phyloP scores from a whole-genome alignment of 495 filamentous ascomycete genomes.

The Aspergillus saccharolyticus region DNA sequence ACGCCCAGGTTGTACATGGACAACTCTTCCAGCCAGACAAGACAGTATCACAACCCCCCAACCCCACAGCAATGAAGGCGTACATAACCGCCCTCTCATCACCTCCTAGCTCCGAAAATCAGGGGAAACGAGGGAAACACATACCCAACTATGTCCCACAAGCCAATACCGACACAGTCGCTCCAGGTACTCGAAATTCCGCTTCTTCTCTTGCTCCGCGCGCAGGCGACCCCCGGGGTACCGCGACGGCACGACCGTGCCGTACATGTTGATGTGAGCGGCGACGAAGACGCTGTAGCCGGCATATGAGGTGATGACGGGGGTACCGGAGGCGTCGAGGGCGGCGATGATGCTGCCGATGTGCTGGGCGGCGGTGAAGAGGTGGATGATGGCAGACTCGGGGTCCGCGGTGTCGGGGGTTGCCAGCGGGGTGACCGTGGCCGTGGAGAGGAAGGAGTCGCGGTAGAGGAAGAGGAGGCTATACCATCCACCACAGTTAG shows the following conservation, averaged over 20 bases:
- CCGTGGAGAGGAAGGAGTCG: conserved; percentile 34
- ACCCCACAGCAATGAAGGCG: too few relatives aligned
- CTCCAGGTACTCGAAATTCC: conserved; percentile 37
- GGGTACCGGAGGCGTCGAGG: conserved; percentile 31
- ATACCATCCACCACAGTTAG: too few relatives aligned
- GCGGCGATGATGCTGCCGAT: conserved; percentile 34
- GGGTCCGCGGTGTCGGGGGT: conserved; percentile 19
- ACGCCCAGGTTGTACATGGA: too few relatives aligned
- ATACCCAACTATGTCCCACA: conserved; percentile 39
- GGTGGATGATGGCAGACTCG: conserved; percentile 28
- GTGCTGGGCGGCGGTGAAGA: conserved; percentile 37
- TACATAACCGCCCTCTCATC: too few relatives aligned
- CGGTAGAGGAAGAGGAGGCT: conserved; percentile 41
- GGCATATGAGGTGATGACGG: conserved; percentile 41
- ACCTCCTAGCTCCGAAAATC: too few relatives aligned
- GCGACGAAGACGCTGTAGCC: conserved; percentile 44
- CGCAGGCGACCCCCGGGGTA: conserved; percentile 36
- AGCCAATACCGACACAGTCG: conserved; percentile 37
- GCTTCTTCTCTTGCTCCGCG: conserved; percentile 34
- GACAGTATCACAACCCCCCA: too few relatives aligned
- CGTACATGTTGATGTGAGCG: conserved; percentile 46
- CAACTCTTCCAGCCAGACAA: too few relatives aligned
- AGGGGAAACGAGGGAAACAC: background rate
- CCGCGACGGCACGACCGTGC: conserved; percentile 31
- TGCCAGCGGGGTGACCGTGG: conserved; percentile 25